Percentiles rank a stretch among this genome's conserved stretches.
These are phyloP conservation scores for Mycosphaerella arachidis DNA, from an alignment of 2,329 filamentous ascomycete species.

Conservation along the genomic window DNA sequence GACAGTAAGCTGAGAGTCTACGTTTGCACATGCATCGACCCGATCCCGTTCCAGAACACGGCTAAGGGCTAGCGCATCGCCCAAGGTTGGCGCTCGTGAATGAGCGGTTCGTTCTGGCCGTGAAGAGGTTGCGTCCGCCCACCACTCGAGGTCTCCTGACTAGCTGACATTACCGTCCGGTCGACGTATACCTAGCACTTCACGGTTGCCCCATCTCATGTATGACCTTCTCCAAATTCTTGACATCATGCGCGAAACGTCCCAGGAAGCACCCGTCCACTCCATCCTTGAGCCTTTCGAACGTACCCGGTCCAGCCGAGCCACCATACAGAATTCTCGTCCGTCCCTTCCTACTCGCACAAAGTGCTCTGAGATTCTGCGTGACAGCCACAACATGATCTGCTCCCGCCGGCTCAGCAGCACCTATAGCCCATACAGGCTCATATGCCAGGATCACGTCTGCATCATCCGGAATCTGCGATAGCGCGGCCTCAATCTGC, in stretches of 20 bases:
- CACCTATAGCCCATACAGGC: slow-evolving; percentile 84
- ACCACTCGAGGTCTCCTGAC: too few relatives aligned
- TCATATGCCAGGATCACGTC: slow-evolving; percentile 80
- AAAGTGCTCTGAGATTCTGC: slow-evolving; percentile 56
- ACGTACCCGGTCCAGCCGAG: slow-evolving; percentile 75
- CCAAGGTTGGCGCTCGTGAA: too few relatives aligned
- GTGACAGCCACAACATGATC: slow-evolving; percentile 71
- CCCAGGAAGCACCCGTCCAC: slow-evolving; percentile 80
- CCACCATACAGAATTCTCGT: slow-evolving; percentile 77
- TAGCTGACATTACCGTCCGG: too few relatives aligned
- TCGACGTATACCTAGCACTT: not conserved
- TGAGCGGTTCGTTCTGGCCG: too few relatives aligned
- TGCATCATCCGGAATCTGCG: slow-evolving; percentile 55
- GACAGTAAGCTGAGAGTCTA: too few relatives aligned
- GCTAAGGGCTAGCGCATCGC: too few relatives aligned
- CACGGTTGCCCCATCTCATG: slow-evolving; percentile 53
- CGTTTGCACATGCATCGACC: too few relatives aligned
- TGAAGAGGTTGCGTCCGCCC: too few relatives aligned
- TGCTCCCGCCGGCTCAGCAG: slow-evolving; percentile 63
- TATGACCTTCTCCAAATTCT: slow-evolving; percentile 67
- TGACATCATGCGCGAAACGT: slow-evolving; percentile 72
- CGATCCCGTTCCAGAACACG: too few relatives aligned
- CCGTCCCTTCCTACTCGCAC: slow-evolving; percentile 49
- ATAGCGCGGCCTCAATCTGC: slow-evolving; percentile 63
- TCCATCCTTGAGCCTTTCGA: slow-evolving; percentile 59